phyloP scores from a whole-genome alignment of 805 yeast species.

The Yamadazyma sp. region DNA sequence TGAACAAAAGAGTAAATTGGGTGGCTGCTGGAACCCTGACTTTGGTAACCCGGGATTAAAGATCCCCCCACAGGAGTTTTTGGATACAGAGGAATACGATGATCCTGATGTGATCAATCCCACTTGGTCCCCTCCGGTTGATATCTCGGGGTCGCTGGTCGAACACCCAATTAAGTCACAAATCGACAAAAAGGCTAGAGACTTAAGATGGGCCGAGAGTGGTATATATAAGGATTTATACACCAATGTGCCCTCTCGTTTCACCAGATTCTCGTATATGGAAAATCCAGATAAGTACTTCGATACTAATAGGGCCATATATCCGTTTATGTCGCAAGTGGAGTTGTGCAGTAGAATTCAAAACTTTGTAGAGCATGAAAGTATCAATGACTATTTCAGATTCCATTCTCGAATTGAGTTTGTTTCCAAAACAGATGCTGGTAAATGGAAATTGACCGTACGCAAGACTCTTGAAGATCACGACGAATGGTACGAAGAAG shows the following conservation, averaged over 20 bases:
- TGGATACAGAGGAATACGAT: slow-evolving; percentile 30
- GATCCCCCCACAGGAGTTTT: slow-evolving; percentile 30
- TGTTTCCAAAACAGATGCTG: slow-evolving; percentile 26
- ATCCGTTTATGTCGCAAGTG: slow-evolving; percentile 38
- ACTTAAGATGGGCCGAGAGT: slow-evolving; percentile 37
- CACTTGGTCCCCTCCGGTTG: slow-evolving; percentile 14
- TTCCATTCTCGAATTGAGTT: slow-evolving; percentile 41
- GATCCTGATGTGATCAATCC: slow-evolving; percentile 34
- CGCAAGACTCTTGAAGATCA: slow-evolving; percentile 13
- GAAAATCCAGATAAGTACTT: slow-evolving; percentile 21
- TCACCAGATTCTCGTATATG: slow-evolving; percentile 39
- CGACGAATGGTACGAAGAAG: slow-evolving; percentile 45
- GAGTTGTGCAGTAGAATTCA: slow-evolving; percentile 30
- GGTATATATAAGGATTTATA: slow-evolving; percentile 40
- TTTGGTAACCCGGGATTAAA: slow-evolving; percentile 21
- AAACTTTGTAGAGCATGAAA: slow-evolving; percentile 26
- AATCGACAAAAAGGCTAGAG: slow-evolving; percentile 11
- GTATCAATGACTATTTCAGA: slow-evolving; percentile 33
- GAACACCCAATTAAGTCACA: slow-evolving; percentile 17
- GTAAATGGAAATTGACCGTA: slow-evolving; percentile 41
- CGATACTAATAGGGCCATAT: slow-evolving; percentile 25
- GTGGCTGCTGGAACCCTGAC: slow-evolving; percentile 47
- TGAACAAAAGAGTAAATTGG: slow-evolving; percentile 42
- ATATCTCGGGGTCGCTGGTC: slow-evolving; percentile 19
- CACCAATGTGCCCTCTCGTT: slow-evolving; percentile 41